Evolutionary conservation across 768 basidiomycete species (phyloP), one percentile per base, ranked within the genome.

Genomic region (Hirschioporus abietinus): DNA sequence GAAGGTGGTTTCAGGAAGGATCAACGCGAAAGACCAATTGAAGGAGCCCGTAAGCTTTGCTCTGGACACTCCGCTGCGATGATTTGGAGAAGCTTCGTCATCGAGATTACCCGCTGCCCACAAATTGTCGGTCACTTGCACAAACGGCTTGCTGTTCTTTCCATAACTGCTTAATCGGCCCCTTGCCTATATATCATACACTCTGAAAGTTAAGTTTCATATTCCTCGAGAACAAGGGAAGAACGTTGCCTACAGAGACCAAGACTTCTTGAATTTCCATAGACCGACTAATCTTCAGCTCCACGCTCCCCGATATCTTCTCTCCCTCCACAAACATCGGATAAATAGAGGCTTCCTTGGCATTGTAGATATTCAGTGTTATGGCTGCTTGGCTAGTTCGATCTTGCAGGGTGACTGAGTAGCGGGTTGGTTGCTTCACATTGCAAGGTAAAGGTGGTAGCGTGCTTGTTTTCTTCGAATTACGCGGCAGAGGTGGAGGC

Each of bases 301-400:
- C 82, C 1, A 87, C 85, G 8, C 74, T 73, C 24, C 88, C 87
- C 0, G 80, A 71, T 63, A 89, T 77, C 12, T 70, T 67, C 70
- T 89, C 86, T 15, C 79, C 81, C 67, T 83, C 78, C 60, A 79
- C 71, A 69, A 83, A 86, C 30, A 79, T 71, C n/a, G 85, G 86
- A 52, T 52, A 52, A 15, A 52, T 52, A 3, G 42, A 3, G 42
- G 42, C 42, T 52, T 52, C 12, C 42, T 52, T 52, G 42, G 12
- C 12, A 52, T 20, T 52, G 42, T 52, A 52, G 20, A 52, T 52
- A 15, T 52, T 52, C 3, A 52, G 42, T 3, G 42, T 52, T 5
- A 52, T 52, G 4, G 12, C 42, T 52, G 42, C 42, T 52, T 52
- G 42, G 12, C 42, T 52, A 52, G 5, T 52, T 52, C 42, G 42